Conservation (phyloP, 257 asterid genomes). For the Jasminum sambac region DNA sequence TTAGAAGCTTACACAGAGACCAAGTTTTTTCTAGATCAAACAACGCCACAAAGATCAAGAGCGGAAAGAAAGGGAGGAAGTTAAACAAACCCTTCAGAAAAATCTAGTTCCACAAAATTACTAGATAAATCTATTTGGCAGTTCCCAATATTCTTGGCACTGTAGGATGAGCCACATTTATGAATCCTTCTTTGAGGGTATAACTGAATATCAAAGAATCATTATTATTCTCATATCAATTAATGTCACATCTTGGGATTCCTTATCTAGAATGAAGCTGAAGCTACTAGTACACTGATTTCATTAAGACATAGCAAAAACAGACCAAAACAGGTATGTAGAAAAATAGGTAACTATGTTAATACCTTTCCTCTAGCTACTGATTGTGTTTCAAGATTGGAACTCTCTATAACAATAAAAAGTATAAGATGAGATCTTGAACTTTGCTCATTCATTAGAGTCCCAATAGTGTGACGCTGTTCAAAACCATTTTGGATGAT, state of each 20-base stretch:
- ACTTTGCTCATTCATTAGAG: conserved; percentile 92
- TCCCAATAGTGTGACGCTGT: conserved; percentile 86
- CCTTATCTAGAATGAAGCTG: neutral
- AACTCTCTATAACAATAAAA: conserved; percentile 79
- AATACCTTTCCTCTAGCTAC: conserved; percentile 95
- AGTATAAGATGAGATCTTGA: conserved; percentile 96
- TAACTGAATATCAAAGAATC: neutral
- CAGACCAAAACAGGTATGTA: neutral
- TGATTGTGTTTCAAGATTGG: conserved; percentile 93
- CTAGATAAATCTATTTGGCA: too few species aligned
- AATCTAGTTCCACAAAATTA: too few species aligned
- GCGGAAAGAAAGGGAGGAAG: too few species aligned
- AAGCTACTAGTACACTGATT: neutral
- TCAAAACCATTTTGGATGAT: conserved; percentile 81
- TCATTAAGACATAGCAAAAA: neutral
- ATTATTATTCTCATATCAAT: neutral
- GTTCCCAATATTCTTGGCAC: neutral
- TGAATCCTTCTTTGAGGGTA: neutral
- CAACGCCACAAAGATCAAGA: neutral
- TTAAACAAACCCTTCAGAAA: neutral
- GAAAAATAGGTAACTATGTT: too few species aligned
- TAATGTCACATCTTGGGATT: neutral
- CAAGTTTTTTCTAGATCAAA: neutral
- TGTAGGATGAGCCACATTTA: neutral
- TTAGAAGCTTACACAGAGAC: neutral